These are phyloP conservation scores for Flaveria robusta DNA, from an alignment of 129 eudicot genomes.

Conservation along the genomic window DNA sequence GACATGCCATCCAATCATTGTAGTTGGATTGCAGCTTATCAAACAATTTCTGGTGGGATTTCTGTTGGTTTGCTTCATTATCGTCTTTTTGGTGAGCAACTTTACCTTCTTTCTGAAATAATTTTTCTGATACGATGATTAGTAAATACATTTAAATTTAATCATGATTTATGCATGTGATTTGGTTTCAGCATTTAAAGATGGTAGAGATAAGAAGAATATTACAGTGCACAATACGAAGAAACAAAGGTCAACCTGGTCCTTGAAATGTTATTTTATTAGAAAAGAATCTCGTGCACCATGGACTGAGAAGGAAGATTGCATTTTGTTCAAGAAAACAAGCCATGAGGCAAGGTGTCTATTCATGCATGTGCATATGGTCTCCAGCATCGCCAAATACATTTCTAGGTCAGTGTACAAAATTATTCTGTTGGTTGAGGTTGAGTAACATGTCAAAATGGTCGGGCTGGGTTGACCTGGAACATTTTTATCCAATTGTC, in stretches of 20 bases:
- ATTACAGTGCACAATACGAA: slow-evolving; percentile 36
- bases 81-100: slow-evolving; percentile 41
- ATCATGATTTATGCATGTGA: slow-evolving; percentile 5
- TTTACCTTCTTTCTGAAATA: background rate
- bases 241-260: slow-evolving; percentile 33
- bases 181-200: slow-evolving; percentile 68
- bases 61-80: slow-evolving; percentile 38
- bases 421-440: background rate
- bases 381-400: slow-evolving; percentile 60
- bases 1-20: slow-evolving; percentile 26
- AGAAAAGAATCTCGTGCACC: slow-evolving; percentile 44
- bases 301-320: slow-evolving; percentile 27
- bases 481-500: background rate
- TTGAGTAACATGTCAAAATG: background rate
- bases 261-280: slow-evolving; percentile 63
- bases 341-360: slow-evolving; percentile 58
- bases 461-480: background rate
- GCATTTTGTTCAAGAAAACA: slow-evolving; percentile 36
- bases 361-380: slow-evolving; percentile 76
- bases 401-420: slow-evolving; percentile 59
- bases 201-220: slow-evolving; percentile 42
- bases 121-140: background rate
- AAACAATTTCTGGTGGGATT: slow-evolving; percentile 40
- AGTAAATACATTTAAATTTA: background rate
- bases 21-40: slow-evolving; percentile 30